phyloP scores from a whole-genome alignment of 345 rosid genomes.

The Hibiscus syriacus region DNA sequence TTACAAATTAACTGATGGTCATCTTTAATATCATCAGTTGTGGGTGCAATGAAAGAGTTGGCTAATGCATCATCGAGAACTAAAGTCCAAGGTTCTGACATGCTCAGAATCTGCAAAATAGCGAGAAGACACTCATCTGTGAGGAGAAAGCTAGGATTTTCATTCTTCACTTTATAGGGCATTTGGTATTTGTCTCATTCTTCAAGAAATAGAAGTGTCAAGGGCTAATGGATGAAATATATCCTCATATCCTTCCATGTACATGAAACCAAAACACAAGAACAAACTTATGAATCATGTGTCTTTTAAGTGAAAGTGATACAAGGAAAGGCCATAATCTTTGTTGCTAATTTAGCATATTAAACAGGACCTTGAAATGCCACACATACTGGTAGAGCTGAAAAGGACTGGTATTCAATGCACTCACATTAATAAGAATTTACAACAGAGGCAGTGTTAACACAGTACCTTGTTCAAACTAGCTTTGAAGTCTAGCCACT shows the following conservation, averaged over 20 bases:
- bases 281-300: neutral
- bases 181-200: neutral
- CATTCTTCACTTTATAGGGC: neutral
- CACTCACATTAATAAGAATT: neutral
- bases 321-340: too few species aligned
- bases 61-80: slow-evolving; percentile 82
- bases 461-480: slow-evolving; percentile 57
- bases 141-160: neutral
- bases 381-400: neutral
- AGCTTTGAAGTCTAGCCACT: slow-evolving; percentile 69
- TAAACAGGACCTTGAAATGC: neutral
- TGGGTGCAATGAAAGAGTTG: slow-evolving; percentile 83
- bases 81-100: slow-evolving; percentile 71
- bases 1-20: slow-evolving; percentile 77
- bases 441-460: neutral
- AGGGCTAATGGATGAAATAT: neutral
- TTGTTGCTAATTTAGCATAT: neutral
- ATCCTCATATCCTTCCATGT: neutral
- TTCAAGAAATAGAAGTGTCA: neutral
- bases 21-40: slow-evolving; percentile 72
- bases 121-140: neutral
- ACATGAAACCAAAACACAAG: neutral
- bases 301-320: neutral
- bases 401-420: neutral
- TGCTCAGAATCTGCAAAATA: slow-evolving; percentile 48